A percentile compares a stretch with the other conserved stretches of the same genome.
Evolutionary conservation across 2,329 filamentous ascomycete genomes (phyloP).

Genomic region (Arthrobotrys sinensis): DNA sequence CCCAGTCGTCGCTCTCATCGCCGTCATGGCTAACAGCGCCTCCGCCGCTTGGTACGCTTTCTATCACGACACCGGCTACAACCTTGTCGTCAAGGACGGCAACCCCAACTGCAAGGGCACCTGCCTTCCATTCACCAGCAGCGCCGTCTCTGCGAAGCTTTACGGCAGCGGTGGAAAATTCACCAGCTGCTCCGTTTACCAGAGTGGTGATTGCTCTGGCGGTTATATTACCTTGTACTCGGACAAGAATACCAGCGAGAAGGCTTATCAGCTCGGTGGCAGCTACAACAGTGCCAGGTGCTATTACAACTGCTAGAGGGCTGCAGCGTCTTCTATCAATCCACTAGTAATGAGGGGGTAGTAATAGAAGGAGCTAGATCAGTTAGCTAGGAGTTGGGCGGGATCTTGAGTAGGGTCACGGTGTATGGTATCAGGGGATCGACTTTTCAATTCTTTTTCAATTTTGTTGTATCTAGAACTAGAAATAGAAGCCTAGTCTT

Average conservation of each 20-base stretch:
- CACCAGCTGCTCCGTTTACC: slow-evolving; percentile 46
- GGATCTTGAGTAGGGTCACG: too few relatives aligned
- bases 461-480: too few relatives aligned
- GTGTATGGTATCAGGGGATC: too few relatives aligned
- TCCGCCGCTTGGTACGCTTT: slow-evolving; percentile 44
- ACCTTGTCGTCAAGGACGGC: slow-evolving; percentile 44
- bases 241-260: slow-evolving; percentile 39
- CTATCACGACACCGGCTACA: slow-evolving; percentile 33
- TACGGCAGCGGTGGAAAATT: slow-evolving; percentile 47
- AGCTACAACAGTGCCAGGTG: slow-evolving; percentile 21
- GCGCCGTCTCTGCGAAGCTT: slow-evolving; percentile 26
- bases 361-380: too few relatives aligned
- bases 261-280: slow-evolving; percentile 18
- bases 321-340: background rate
- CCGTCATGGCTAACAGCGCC: slow-evolving; percentile 35
- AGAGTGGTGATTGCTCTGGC: slow-evolving; percentile 20
- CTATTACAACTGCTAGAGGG: slow-evolving; percentile 36
- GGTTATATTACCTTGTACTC: slow-evolving; percentile 49
- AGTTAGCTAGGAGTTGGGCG: too few relatives aligned
- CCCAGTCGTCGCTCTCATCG: slow-evolving; percentile 29
- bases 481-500: too few relatives aligned
- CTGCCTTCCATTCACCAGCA: slow-evolving; percentile 36
- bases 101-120: slow-evolving; percentile 37
- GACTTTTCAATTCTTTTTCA: too few relatives aligned
- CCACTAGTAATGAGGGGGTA: too few relatives aligned